Evolutionary conservation across 768 basidiomycete genomes (phyloP), one percentile per base, ranked within the genome.

Genomic region (Suillus spraguei): DNA sequence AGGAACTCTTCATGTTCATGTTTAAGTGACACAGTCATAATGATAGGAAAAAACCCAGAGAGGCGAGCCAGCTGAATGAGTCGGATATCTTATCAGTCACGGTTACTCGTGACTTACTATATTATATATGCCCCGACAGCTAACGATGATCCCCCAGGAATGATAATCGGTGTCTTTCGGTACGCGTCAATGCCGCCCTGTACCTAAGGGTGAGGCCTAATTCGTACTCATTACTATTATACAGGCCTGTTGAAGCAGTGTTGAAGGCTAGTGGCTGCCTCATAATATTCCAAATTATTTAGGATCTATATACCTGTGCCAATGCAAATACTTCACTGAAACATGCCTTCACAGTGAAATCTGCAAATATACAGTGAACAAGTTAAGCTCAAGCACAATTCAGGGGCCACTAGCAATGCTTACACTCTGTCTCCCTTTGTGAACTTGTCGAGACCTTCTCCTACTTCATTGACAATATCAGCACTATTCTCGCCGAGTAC

Each of bases 121-220:
- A 80, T 72, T n/a, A n/a, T n/a, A n/a, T n/a, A n/a, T n/a, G 78
- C 78, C n/a, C 83, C 84, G 0, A 84, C 82, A 22, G 80, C 81
- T 14, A 77, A 77, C 6, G 81, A 70, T 5, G n/a, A n/a, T n/a
- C 84, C 84, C 22, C 83, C 84, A 38, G 82, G 66, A 61, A 85
- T 75, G 55, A 86, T 65, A 20, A 84, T 77, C 1, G 83, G 78
- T 10, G 74, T 75, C 1, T 72, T 79, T 1, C 72, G 62, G 63
- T 83, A 83, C 49, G 76, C 79, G 1, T 72, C 79, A 44, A 64
- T 65, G 24, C 76, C 76, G 0, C 67, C 71, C 6, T 71, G 56
- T 3, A 62, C 70, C 68, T 80, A 74, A 4, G 82, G 79, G 68
- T 69, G 13, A 85, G 70, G 16, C 75, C 78, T 1, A 78, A 71